These are phyloP conservation scores for Cladophialophora psammophila DNA, from an alignment of 2,329 filamentous ascomycete species.

Conservation along the genomic window DNA sequence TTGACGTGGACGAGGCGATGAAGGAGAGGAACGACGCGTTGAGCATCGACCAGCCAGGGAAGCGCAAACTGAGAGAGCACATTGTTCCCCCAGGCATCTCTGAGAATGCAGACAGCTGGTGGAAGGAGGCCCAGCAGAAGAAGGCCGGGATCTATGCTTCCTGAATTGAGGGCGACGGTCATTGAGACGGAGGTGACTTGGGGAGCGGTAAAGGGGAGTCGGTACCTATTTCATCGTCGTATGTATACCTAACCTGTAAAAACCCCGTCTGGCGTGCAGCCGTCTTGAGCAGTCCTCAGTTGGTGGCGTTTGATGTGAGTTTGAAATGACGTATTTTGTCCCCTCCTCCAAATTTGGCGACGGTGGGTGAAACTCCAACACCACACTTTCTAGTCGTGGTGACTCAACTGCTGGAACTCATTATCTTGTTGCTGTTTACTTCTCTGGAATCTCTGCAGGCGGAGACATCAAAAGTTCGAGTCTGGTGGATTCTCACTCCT, in stretches of 20 bases:
- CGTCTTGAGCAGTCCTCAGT: no score
- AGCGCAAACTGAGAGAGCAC: constrained; percentile 61
- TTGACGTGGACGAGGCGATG: constrained; percentile 49
- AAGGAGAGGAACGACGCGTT: constrained; percentile 63
- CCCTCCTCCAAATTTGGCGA: constrained; percentile 1
- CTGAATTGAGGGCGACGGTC: background rate
- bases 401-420: background rate
- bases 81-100: constrained; percentile 59
- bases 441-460: constrained; percentile 1
- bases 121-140: constrained; percentile 47
- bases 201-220: background rate
- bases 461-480: background rate
- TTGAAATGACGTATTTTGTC: constrained; percentile 23
- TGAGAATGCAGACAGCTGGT: constrained; percentile 56
- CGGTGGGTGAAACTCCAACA: no score
- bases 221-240: no score
- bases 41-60: constrained; percentile 59
- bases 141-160: constrained; percentile 35
- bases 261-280: no score
- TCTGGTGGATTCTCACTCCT: background rate
- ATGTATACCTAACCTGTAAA: no score
- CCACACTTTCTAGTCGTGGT: background rate
- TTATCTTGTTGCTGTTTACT: background rate
- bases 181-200: background rate
- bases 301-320: background rate